Evolutionary conservation across 2,329 filamentous ascomycete genomes (phyloP).

Genomic region (Ophiostoma tasmaniense): DNA sequence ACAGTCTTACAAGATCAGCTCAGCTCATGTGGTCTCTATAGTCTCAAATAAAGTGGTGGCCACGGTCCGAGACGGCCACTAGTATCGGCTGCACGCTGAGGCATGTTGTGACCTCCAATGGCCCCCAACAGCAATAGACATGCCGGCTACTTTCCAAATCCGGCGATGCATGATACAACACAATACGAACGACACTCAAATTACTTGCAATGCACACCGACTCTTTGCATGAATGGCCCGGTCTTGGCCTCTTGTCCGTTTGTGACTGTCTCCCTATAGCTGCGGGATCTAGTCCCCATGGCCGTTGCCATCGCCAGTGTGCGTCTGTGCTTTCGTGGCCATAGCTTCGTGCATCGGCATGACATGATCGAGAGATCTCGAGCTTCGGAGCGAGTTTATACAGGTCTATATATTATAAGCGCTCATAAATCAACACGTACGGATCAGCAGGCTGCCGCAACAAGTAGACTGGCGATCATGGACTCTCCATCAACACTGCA

Average conservation of each 20-base stretch:
- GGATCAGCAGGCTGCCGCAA: too few species aligned
- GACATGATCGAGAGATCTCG: neutral
- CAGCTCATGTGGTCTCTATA: neutral
- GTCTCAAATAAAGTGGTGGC: neutral
- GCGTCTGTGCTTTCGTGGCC: neutral
- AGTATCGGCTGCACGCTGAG: neutral
- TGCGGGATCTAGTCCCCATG: neutral
- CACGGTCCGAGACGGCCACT: neutral
- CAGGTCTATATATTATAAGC: neutral
- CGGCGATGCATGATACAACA: neutral
- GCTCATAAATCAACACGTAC: too few species aligned
- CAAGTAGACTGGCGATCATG: too few species aligned
- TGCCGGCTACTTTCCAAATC: neutral
- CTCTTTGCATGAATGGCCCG: too few species aligned
- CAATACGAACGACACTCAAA: neutral
- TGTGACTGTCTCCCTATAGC: too few species aligned
- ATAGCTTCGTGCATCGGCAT: neutral
- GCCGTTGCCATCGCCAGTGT: neutral
- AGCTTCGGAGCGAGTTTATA: neutral
- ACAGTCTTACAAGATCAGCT: too few species aligned
- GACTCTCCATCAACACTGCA: too few species aligned
- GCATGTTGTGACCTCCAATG: neutral
- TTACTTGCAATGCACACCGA: neutral
- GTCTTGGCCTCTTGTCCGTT: neutral
- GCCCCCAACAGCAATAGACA: neutral